Base-by-base conservation (phyloP, 140 eudicot species). In the Oenanthe javanica region DNA sequence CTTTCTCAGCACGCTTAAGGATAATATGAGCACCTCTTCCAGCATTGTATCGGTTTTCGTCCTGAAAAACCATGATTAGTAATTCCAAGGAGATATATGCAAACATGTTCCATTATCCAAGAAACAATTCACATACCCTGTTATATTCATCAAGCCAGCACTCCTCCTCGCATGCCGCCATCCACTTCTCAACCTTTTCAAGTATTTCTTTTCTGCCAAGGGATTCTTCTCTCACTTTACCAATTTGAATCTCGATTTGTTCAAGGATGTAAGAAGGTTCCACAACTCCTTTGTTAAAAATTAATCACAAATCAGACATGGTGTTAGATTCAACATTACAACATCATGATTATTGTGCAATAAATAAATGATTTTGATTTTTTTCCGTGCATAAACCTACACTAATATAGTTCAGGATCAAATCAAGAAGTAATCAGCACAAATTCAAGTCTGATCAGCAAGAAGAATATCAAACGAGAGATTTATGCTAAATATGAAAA, bases 141-240 rank as follows among this genome's bases (percentile, higher is more conserved):
- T 92, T 94, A 77, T 94, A 94, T 42, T 94, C 95, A 81, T 92
- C 98, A 9, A 94, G 98, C 98, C 98, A 94, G 78, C 91, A 86
- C 84, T 94, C 97, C 79, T 94, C 97, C 81, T 90, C 97, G 78
- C 97, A 87, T 49, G 99, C 97, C 16, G 87, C 86, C 87, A 92
- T 86, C 97, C 97, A 94, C 79, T 92, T 94, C 75, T 94, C 99
- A 76, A 94, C 96, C 81, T 84, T 94, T 16, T 94, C 97, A 75
- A 94, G 97, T 84, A 94, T 92, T 87, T 94, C 99, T 88, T 88
- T 92, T 79, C 99, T 87, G 89, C 91, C 87, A 42, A 86, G 86
- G 63, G 97, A 89, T 83, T 92, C 99, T 79, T 94, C 97, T 80
- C 90, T 94, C n/a, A 92, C 89, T 86, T 86, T 83, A 46, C 88